Evolutionary conservation across 148 eudicot species (phyloP).

Genomic region (Rhododendron ferrugineum): DNA sequence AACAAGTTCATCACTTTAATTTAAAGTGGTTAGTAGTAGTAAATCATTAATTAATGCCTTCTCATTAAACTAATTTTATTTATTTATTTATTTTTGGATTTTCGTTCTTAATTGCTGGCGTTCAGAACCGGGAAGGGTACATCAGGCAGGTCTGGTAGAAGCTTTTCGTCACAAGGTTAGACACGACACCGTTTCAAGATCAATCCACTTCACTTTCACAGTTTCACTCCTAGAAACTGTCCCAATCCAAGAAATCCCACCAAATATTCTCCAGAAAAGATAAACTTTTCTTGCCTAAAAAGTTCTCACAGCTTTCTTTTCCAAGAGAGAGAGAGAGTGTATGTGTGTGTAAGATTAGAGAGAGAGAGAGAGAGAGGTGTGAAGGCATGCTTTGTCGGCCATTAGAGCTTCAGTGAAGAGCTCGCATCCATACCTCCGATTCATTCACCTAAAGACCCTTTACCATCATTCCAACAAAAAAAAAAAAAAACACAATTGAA

Average conservation of each 20-base stretch:
- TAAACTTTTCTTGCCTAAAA: background rate
- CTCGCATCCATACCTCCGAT: background rate
- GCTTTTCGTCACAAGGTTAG: background rate
- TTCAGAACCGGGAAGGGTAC: background rate
- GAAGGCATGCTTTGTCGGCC: conserved; percentile 4
- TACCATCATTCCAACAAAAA: conserved; percentile 9
- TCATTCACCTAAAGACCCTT: background rate
- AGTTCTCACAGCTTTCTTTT: background rate
- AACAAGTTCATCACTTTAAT: background rate
- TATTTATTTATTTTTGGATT: background rate
- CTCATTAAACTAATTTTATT: background rate
- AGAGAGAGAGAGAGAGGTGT: background rate
- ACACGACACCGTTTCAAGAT: background rate
- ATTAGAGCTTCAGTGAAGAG: background rate
- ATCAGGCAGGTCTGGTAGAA: background rate
- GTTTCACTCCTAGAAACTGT: background rate
- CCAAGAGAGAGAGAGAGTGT: background rate
- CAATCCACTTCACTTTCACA: background rate
- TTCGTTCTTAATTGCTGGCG: background rate
- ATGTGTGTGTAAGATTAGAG: background rate
- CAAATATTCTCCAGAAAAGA: background rate
- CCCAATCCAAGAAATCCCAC: background rate
- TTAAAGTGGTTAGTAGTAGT: background rate
- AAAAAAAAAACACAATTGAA: background rate
- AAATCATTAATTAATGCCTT: background rate